Conservation (phyloP, 495 filamentous ascomycete genomes). For the Tuber borchii region DNA sequence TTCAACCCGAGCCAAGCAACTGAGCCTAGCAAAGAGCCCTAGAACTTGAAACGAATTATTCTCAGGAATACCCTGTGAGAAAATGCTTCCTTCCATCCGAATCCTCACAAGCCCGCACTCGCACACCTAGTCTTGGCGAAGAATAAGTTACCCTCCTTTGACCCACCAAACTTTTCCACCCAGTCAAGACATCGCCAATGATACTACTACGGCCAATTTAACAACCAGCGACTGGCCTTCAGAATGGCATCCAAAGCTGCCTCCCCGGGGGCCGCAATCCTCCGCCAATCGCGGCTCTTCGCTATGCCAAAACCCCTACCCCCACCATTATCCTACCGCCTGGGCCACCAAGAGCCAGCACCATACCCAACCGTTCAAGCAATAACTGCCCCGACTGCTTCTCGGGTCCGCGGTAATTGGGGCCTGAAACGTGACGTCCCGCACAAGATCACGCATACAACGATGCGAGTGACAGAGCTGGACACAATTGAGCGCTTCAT, state of each 20-base stretch:
- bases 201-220: background rate
- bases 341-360: conserved; percentile 60
- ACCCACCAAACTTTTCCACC: background rate
- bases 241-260: background rate
- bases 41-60: background rate
- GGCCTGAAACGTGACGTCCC: conserved; percentile 85
- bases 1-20: background rate
- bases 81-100: background rate
- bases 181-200: background rate
- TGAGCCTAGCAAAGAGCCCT: background rate
- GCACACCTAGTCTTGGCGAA: background rate
- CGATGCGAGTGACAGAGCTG: conserved; percentile 62
- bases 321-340: conserved; percentile 45
- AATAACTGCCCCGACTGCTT: conserved; percentile 70
- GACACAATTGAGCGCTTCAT: conserved; percentile 90
- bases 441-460: conserved; percentile 60
- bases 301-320: conserved; percentile 53
- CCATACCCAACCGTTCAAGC: conserved; percentile 75
- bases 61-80: background rate
- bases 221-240: background rate
- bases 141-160: background rate
- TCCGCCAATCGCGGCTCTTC: conserved; percentile 56
- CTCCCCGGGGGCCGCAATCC: conserved; percentile 57
- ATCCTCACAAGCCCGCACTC: background rate
- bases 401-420: conserved; percentile 81